A percentile compares a stretch with the other conserved stretches of the same genome.
phyloP scores from a whole-genome alignment of 768 basidiomycete genomes.

The Leccinum olivaceopallidum region DNA sequence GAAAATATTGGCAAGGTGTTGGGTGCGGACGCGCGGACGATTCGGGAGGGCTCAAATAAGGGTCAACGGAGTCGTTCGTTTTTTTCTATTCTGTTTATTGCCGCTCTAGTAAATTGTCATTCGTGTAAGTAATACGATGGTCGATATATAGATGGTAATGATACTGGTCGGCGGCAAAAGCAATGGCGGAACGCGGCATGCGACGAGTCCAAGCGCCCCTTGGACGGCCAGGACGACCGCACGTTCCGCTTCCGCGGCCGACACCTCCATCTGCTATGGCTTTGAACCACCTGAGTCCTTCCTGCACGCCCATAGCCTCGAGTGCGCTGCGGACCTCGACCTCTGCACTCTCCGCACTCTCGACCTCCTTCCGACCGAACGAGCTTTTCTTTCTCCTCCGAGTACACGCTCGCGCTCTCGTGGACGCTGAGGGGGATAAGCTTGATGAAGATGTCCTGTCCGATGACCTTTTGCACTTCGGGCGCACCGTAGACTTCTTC shows the following conservation, averaged over 20 bases:
- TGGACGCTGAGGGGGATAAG: constrained; percentile 93
- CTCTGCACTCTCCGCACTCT: constrained; percentile 82
- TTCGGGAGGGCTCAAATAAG: constrained; percentile 36
- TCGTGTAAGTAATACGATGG: no score
- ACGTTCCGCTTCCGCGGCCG: constrained; percentile 14
- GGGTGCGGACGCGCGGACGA: constrained; percentile 41
- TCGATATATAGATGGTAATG: no score
- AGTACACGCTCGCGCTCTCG: constrained; percentile 94
- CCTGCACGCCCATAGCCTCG: constrained; percentile 80
- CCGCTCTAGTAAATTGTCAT: no score
- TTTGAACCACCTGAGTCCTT: constrained; percentile 65
- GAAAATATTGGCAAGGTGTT: constrained; percentile 43
- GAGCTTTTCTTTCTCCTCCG: constrained; percentile 97
- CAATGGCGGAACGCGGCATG: no score
- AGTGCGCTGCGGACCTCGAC: constrained; percentile 76
- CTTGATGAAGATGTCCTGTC: constrained; percentile 83
- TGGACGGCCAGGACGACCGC: no score
- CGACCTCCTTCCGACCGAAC: constrained; percentile 84
- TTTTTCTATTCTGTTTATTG: no score
- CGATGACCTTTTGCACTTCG: constrained; percentile 94
- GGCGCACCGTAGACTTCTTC: constrained; percentile 91
- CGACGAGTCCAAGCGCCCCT: no score
- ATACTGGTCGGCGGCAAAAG: no score
- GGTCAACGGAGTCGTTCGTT: no score
- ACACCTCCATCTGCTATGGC: constrained; percentile 65